These are phyloP conservation scores for Penicillium malachiteum DNA, from an alignment of 495 filamentous ascomycete species.

Conservation along the genomic window DNA sequence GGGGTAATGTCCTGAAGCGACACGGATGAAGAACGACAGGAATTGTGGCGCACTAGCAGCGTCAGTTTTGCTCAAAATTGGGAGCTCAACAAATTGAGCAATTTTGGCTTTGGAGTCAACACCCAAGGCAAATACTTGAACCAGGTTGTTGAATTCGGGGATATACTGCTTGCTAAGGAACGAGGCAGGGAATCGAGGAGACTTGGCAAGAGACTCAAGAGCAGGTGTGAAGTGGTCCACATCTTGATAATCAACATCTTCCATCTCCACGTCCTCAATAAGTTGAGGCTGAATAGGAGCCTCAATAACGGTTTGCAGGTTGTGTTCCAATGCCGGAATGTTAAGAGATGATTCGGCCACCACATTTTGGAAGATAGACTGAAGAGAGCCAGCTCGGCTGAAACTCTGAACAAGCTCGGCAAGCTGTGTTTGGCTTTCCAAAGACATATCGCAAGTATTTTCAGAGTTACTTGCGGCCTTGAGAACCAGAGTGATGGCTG, in stretches of 20 bases:
- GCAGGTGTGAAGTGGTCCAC: constrained; percentile 40
- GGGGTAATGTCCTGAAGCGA: constrained; percentile 72
- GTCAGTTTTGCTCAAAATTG: constrained; percentile 54
- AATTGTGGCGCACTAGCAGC: constrained; percentile 63
- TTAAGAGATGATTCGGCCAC: constrained; percentile 63
- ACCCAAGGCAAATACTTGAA: constrained; percentile 61
- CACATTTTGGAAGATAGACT: constrained; percentile 56
- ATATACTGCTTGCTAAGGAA: constrained; percentile 38
- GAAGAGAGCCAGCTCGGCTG: constrained; percentile 50
- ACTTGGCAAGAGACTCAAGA: constrained; percentile 33
- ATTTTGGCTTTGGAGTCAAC: constrained; percentile 50
- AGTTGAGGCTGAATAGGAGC: constrained; percentile 34
- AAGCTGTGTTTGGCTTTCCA: constrained; percentile 59
- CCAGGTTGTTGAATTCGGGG: constrained; percentile 54
- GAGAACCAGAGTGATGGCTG: constrained; percentile 63
- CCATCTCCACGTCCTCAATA: constrained; percentile 55
- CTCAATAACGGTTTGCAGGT: constrained; percentile 64
- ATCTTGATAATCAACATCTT: constrained; percentile 35
- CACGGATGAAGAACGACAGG: constrained; percentile 70
- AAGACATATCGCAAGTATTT: constrained; percentile 36
- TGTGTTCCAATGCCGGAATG: constrained; percentile 66
- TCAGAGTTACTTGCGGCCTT: constrained; percentile 34
- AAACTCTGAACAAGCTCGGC: constrained; percentile 62
- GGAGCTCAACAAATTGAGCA: constrained; percentile 55
- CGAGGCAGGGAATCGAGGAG: constrained; percentile 28